Evolutionary conservation across 768 basidiomycete genomes (phyloP).

Genomic region (Rhodotorula toruloides): DNA sequence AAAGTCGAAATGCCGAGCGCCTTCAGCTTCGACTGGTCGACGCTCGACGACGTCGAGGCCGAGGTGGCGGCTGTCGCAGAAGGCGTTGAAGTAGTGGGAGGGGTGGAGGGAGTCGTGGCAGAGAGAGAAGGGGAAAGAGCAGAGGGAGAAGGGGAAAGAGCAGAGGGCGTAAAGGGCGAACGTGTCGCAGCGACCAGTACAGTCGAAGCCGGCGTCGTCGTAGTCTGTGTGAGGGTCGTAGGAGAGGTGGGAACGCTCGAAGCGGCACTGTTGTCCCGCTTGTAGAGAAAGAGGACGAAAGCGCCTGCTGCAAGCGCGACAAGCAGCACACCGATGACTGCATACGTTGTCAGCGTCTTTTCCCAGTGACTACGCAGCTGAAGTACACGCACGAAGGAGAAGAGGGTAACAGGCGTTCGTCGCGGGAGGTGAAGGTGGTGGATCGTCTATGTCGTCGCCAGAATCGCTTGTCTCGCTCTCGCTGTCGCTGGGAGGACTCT

Average conservation of each 20-base stretch:
- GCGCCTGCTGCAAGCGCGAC: background rate
- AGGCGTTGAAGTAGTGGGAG: background rate
- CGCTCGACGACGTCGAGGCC: background rate
- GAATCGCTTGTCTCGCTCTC: too few species aligned
- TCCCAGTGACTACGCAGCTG: rapidly evolving
- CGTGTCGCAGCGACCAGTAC: background rate
- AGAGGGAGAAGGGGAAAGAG: background rate
- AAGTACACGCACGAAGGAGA: too few species aligned
- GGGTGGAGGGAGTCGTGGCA: background rate
- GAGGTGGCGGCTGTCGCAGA: background rate
- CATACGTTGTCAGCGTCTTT: too few species aligned
- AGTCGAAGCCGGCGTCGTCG: background rate
- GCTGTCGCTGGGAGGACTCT: too few species aligned
- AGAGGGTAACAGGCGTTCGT: background rate
- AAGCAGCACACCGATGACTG: background rate
- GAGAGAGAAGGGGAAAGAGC: background rate
- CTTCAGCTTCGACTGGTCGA: background rate
- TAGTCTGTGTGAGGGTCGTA: background rate
- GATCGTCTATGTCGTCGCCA: too few species aligned
- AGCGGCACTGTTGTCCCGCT: background rate
- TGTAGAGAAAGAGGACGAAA: background rate
- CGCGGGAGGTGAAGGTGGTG: too few species aligned
- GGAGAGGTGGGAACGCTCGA: background rate
- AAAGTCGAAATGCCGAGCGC: constrained; percentile 16
- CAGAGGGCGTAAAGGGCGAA: background rate